Evolutionary conservation across 192 early-diverging fungal species (phyloP).

Genomic region (Coemansia sp.): DNA sequence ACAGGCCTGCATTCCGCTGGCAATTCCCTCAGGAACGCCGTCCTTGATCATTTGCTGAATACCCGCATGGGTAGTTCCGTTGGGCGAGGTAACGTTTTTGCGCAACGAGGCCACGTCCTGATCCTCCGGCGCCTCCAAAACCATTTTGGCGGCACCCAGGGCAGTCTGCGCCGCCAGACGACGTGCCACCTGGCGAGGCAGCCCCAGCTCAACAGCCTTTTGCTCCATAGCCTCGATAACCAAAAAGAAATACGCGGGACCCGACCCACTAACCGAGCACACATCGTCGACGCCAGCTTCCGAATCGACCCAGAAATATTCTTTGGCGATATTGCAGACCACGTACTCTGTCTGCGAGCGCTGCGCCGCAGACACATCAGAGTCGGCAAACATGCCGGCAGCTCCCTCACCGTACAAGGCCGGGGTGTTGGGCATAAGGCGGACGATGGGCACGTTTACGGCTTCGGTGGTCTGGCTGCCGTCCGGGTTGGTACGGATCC

Average conservation of each 20-base stretch:
- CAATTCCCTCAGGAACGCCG: constrained; percentile 33
- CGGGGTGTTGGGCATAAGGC: constrained; percentile 97
- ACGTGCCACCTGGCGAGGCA: constrained; percentile 70
- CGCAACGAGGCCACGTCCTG: constrained; percentile 76
- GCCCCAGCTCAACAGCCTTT: constrained; percentile 72
- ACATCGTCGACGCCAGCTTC: constrained; percentile 84
- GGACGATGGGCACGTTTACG: constrained; percentile 59
- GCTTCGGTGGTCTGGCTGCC: not conserved
- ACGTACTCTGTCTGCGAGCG: constrained; percentile 67
- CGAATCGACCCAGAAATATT: constrained; percentile 78
- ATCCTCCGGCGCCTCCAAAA: constrained; percentile 54
- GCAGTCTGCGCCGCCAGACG: constrained; percentile 89
- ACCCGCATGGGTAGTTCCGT: constrained; percentile 92
- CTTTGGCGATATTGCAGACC: constrained; percentile 72
- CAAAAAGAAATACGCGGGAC: constrained; percentile 96
- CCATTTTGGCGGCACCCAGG: constrained; percentile 87
- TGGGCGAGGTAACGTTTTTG: constrained; percentile 87
- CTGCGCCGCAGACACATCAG: constrained; percentile 60
- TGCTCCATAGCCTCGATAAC: constrained; percentile 87
- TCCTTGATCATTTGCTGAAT: constrained; percentile 72
- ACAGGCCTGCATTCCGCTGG: constrained; percentile 26
- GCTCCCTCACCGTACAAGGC: constrained; percentile 87
- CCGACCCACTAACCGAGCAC: constrained; percentile 86
- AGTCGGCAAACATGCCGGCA: constrained; percentile 76
- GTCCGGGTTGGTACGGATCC: constrained; percentile 60